phyloP scores from a whole-genome alignment of 768 basidiomycete species.

The Naganishia vaughanmartiniae region DNA sequence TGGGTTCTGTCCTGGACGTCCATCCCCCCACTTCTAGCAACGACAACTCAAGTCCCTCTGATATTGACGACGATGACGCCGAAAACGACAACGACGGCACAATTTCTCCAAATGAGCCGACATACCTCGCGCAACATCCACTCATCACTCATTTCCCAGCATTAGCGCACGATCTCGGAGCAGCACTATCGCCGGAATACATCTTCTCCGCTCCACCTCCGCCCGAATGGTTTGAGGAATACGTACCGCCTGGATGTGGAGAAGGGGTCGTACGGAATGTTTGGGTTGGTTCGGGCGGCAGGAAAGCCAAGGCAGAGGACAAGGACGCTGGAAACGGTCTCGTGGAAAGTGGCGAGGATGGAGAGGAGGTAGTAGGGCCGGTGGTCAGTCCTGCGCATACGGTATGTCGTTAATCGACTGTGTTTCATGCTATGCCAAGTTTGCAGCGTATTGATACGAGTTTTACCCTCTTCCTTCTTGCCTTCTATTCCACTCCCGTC shows the following conservation, averaged over 20 bases:
- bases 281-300: constrained; percentile 55
- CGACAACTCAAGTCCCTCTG: background rate
- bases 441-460: too few species aligned
- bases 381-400: constrained; percentile 88
- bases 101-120: background rate
- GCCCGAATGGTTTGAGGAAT: constrained; percentile 57
- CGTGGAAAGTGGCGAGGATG: constrained; percentile 45
- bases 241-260: constrained; percentile 65
- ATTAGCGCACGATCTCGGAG: constrained; percentile 66
- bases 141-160: constrained; percentile 79
- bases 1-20: constrained; percentile 19
- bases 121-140: constrained; percentile 87
- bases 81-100: background rate
- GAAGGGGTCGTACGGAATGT: constrained; percentile 48
- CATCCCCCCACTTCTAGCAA: background rate
- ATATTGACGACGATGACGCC: background rate
- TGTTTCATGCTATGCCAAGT: background rate
- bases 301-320: constrained; percentile 34
- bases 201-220: constrained; percentile 65
- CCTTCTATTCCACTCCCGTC: too few species aligned
- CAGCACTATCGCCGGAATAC: constrained; percentile 71
- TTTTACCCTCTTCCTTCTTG: too few species aligned
- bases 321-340: background rate
- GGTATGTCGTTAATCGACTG: constrained; percentile 55
- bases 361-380: constrained; percentile 46